A percentile compares a stretch with the other conserved stretches of the same genome.
Conservation (phyloP, 306 rosid genomes). For the Acacia melanoxylon region DNA sequence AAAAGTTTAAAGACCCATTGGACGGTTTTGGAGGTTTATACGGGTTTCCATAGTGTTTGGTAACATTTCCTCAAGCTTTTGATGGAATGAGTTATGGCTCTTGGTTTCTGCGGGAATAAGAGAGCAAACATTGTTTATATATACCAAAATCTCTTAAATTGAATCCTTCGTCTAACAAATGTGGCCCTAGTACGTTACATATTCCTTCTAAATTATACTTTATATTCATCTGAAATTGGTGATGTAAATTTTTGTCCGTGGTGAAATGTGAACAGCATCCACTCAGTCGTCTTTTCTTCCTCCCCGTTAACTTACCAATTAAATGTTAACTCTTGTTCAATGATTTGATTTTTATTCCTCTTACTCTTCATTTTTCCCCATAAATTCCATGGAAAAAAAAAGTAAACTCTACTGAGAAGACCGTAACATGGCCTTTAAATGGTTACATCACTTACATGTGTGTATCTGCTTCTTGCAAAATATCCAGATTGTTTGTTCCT, state of each 20-base stretch:
- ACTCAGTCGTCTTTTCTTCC: background rate
- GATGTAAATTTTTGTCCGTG: background rate
- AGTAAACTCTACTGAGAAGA: background rate
- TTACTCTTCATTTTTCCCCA: background rate
- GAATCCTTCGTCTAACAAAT: background rate
- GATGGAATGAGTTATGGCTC: background rate
- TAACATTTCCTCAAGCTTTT: background rate
- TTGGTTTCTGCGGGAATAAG: too few species aligned
- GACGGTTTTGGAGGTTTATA: too few species aligned
- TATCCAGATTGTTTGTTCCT: conserved; percentile 15
- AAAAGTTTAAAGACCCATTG: background rate
- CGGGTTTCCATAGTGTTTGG: background rate
- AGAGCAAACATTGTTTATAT: background rate
- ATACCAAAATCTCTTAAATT: too few species aligned
- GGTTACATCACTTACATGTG: background rate
- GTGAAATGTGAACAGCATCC: background rate
- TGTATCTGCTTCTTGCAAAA: conserved; percentile 18
- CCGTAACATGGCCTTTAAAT: background rate
- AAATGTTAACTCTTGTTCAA: background rate
- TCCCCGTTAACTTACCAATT: background rate
- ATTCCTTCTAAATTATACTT: background rate
- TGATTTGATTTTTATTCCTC: background rate
- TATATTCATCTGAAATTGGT: background rate
- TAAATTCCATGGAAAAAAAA: background rate
- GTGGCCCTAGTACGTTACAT: background rate